Evolutionary conservation across 169 alveolate species (phyloP).

Genomic region (Cryptosporidium parvum): DNA sequence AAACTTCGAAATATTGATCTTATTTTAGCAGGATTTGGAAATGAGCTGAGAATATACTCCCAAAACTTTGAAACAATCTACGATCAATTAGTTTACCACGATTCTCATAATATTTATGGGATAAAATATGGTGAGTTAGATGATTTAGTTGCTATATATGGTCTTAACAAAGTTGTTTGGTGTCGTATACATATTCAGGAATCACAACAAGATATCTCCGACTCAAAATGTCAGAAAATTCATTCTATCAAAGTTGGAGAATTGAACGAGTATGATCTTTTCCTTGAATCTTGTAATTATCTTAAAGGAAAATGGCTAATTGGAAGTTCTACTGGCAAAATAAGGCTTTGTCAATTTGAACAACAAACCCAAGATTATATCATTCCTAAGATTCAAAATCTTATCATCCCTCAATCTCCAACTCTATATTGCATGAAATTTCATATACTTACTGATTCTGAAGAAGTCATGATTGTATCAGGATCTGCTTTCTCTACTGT

Average conservation of each 20-base stretch:
- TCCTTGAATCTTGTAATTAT: slow-evolving; percentile 40
- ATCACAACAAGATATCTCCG: not conserved
- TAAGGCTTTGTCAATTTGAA: slow-evolving; percentile 17
- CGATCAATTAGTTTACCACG: slow-evolving; percentile 27
- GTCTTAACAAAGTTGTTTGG: slow-evolving; percentile 30
- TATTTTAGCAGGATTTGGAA: slow-evolving; percentile 49
- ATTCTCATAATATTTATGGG: slow-evolving; percentile 56
- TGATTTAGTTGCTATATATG: slow-evolving; percentile 12
- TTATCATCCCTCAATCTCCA: slow-evolving; percentile 5
- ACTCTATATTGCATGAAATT: slow-evolving; percentile 48
- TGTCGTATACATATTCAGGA: slow-evolving; percentile 6
- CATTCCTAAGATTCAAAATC: not conserved
- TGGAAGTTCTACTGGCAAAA: slow-evolving; percentile 42
- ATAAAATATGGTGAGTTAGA: not conserved
- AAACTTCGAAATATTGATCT: not conserved
- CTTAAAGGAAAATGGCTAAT: slow-evolving; percentile 37
- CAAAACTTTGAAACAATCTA: slow-evolving; percentile 5
- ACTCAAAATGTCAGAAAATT: not conserved
- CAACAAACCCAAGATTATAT: not conserved
- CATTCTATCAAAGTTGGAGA: not conserved
- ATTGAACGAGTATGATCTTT: slow-evolving; percentile 11
- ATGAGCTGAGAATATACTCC: slow-evolving; percentile 55
- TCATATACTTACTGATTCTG: not conserved
- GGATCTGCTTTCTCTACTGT: slow-evolving; percentile 66
- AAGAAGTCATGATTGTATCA: slow-evolving; percentile 20